A percentile compares a stretch with the other conserved stretches of the same genome.
Evolutionary conservation across 2,329 filamentous ascomycete genomes (phyloP).

Genomic region (Epichloe baconii): DNA sequence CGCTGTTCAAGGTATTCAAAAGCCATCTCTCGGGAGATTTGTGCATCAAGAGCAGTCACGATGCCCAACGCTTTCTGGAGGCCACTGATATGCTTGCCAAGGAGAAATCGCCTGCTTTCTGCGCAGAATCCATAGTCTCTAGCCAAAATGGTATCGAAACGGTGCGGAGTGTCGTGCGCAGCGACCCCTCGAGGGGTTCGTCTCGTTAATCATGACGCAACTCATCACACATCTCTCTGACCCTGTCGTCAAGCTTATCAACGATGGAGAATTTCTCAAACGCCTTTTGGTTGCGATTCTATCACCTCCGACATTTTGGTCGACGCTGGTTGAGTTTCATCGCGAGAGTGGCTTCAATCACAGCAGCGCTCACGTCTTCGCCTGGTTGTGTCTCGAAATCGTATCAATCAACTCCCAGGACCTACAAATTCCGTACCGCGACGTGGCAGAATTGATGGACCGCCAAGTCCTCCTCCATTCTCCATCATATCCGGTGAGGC

Average conservation of each 20-base stretch:
- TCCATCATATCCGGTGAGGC: constrained; percentile 12
- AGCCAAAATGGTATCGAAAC: constrained; percentile 3
- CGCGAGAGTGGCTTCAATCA: too few relatives aligned
- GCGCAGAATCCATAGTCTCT: constrained; percentile 6
- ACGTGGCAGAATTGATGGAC: constrained; percentile 10
- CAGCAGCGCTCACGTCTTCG: constrained; percentile 1
- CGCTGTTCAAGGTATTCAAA: constrained; percentile 1
- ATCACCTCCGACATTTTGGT: too few relatives aligned
- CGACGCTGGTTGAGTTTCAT: too few relatives aligned
- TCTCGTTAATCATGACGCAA: too few relatives aligned
- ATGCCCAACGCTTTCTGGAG: constrained; percentile 9
- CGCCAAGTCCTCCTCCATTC: constrained; percentile 13
- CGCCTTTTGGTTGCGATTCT: too few relatives aligned
- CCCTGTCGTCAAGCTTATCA: too few relatives aligned
- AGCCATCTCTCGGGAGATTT: constrained; percentile 4
- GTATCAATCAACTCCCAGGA: not conserved
- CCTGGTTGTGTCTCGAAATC: constrained; percentile 9
- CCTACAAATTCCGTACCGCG: not conserved
- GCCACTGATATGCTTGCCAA: constrained; percentile 4
- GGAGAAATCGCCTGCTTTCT: constrained; percentile 3
- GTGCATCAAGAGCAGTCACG: constrained; percentile 4
- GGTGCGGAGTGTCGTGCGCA: constrained; percentile 5
- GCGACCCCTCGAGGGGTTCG: not conserved
- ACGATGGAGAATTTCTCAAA: too few relatives aligned
- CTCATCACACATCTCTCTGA: too few relatives aligned